A percentile compares a stretch with the other conserved stretches of the same genome.
Evolutionary conservation across 2,329 filamentous ascomycete species (phyloP).

Genomic region (Pseudogymnoascus sp.): DNA sequence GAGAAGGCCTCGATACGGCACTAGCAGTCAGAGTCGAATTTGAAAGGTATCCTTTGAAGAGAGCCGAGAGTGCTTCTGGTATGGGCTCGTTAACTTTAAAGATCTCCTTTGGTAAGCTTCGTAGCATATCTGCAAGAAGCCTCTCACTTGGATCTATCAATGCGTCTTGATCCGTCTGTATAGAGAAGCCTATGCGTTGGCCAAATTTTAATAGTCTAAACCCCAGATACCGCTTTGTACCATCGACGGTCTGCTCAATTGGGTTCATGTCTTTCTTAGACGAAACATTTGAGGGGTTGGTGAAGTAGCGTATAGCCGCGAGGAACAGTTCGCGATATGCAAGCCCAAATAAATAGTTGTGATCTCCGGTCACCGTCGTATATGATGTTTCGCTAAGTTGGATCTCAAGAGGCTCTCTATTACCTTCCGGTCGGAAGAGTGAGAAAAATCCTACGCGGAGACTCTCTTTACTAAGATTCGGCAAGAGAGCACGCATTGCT

Average conservation of each 20-base stretch:
- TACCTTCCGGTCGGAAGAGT: neutral
- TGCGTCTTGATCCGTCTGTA: neutral
- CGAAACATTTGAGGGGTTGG: neutral
- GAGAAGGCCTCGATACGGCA: slow-evolving; percentile 6
- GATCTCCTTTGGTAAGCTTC: neutral
- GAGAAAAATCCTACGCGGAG: neutral
- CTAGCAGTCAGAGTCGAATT: neutral
- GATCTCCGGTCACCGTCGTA: neutral
- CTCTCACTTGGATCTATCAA: neutral
- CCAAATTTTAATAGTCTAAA: neutral
- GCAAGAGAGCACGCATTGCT: neutral
- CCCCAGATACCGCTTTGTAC: neutral
- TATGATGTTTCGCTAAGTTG: neutral
- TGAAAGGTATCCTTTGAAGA: neutral
- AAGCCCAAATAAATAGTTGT: neutral
- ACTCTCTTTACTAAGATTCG: neutral
- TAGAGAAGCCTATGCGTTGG: neutral
- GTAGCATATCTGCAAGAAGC: neutral
- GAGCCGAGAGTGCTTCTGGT: neutral
- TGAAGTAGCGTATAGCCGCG: neutral
- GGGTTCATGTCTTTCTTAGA: neutral
- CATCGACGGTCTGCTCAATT: neutral
- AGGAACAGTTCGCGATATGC: neutral
- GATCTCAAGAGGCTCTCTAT: neutral
- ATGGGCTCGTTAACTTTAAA: neutral